Evolutionary conservation across 2,329 filamentous ascomycete genomes (phyloP).

Genomic region (Hypoxylon sp.): DNA sequence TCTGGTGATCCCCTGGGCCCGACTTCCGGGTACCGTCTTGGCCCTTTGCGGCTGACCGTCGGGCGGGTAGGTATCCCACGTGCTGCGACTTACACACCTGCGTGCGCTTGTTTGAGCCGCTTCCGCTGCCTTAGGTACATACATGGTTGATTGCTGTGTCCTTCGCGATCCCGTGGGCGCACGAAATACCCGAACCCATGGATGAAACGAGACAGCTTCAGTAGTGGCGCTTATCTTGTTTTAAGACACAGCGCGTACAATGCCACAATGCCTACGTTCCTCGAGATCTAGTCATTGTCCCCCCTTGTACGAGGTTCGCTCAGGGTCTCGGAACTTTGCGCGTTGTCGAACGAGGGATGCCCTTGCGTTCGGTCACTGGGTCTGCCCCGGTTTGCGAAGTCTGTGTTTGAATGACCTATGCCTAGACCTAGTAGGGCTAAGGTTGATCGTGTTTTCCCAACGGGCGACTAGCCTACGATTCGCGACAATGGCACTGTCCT

Average conservation of each 20-base stretch:
- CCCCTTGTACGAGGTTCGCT: not conserved
- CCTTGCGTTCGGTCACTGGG: constrained; percentile 29
- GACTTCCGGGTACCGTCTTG: constrained; percentile 19
- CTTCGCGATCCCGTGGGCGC: not conserved
- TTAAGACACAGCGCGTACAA: constrained; percentile 7
- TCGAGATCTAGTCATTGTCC: constrained; percentile 6
- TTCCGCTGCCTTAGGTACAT: constrained; percentile 6
- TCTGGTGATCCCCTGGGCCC: constrained; percentile 16
- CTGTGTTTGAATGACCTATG: constrained; percentile 13
- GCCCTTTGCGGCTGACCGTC: constrained; percentile 31
- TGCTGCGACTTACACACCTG: constrained; percentile 15
- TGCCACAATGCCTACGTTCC: constrained; percentile 2
- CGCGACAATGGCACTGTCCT: not conserved
- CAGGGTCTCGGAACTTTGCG: constrained; percentile 26
- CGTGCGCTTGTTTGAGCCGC: constrained; percentile 15
- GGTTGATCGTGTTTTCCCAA: constrained; percentile 12
- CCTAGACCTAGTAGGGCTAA: constrained; percentile 14
- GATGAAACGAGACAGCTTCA: constrained; percentile 13
- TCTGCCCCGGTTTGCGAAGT: constrained; percentile 10
- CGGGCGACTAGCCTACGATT: not conserved
- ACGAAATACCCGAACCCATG: constrained; percentile 3
- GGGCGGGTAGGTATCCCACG: constrained; percentile 35
- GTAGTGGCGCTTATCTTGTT: constrained; percentile 4
- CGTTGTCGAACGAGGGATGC: constrained; percentile 20
- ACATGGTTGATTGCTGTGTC: constrained; percentile 1